Percentiles rank a stretch among this genome's conserved stretches.
These are phyloP conservation scores for Ceriops decandra DNA, from an alignment of 345 rosid species.

Conservation along the genomic window DNA sequence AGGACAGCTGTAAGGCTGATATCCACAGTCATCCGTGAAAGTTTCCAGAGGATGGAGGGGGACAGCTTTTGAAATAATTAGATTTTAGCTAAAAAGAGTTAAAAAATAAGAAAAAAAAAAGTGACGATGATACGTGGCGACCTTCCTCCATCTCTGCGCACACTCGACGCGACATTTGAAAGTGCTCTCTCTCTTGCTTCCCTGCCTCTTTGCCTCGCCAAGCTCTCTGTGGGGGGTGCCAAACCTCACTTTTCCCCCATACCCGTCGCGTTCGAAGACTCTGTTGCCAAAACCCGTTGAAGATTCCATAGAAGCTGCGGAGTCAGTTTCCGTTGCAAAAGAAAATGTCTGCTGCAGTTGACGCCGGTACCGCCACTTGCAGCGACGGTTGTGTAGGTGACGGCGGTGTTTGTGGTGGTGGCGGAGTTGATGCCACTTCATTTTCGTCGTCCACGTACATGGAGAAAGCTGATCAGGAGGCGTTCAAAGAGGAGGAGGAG, in stretches of 20 bases:
- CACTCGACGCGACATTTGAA: too few relatives aligned
- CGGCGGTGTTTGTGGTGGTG: not conserved
- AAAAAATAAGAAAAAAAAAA: not conserved
- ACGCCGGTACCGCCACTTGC: not conserved
- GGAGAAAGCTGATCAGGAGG: not conserved
- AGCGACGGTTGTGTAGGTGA: not conserved
- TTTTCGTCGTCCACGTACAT: not conserved
- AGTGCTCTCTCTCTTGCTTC: too few relatives aligned
- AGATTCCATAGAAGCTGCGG: not conserved
- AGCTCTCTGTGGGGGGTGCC: too few relatives aligned
- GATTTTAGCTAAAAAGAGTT: not conserved
- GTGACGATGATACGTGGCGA: not conserved
- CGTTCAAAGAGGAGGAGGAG: slow-evolving; percentile 20
- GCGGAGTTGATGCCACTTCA: not conserved
- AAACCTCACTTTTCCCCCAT: too few relatives aligned
- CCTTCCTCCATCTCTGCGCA: too few relatives aligned
- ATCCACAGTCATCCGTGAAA: not conserved
- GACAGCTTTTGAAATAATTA: not conserved
- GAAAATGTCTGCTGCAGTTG: not conserved
- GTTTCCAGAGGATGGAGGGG: not conserved
- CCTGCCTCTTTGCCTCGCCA: too few relatives aligned
- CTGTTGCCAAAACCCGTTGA: not conserved
- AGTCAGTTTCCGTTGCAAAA: not conserved
- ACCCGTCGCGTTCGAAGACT: not conserved
- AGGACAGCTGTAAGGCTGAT: too few relatives aligned